Base-by-base conservation (phyloP, 2,329 filamentous ascomycete species). In the Dactylellina sp. region DNA sequence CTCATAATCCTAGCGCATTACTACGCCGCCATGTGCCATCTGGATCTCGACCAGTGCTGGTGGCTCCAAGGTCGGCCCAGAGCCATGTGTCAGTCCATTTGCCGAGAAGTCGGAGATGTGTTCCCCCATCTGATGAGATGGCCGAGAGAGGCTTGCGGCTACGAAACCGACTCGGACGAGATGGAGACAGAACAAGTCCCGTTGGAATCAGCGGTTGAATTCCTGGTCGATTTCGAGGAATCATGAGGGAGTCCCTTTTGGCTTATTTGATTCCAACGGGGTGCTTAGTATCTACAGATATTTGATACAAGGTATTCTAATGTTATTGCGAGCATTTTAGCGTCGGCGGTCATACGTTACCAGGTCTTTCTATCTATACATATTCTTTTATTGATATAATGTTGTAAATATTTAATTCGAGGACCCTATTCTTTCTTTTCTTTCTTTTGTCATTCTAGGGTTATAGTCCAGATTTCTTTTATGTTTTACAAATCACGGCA, bases 1-100 rank as follows among this genome's bases (percentile, higher is more conserved):
- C 28, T 75, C 9, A 75, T 75, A 40, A 66, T 75, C 18, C 55
- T 68, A 7, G 70, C 70, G 12, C 70, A 75, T 46, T 75, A 75
- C 22, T 75, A 75, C 32, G 70, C 70, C 14, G 70, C 70, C n/a
- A 66, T 75, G 70, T 68, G 61, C 16, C 61, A 75, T 28, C 32
- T 75, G 24, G 62, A 75, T 47, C 40, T 68, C 14, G 61, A 68
- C 1, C 60, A 50, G 18, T 75, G 61, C 20, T 75, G 70, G 70
- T 75, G 70, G 70, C 40, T 75, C 2, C 62, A 63, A n/a, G 70
- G 62, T 40, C 61, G 70, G 16, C 70, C 70, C 6, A 47, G 24
- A 16, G 70, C 61, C 2, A 75, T 75, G 70, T 75, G 70, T 16
- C 70, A 63, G 25, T 37, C 70, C 11, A 75, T 75, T 6, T 75